A percentile compares a stretch with the other conserved stretches of the same genome.
Conservation (phyloP, 208 protist species). For the Leishmania braziliensis region DNA sequence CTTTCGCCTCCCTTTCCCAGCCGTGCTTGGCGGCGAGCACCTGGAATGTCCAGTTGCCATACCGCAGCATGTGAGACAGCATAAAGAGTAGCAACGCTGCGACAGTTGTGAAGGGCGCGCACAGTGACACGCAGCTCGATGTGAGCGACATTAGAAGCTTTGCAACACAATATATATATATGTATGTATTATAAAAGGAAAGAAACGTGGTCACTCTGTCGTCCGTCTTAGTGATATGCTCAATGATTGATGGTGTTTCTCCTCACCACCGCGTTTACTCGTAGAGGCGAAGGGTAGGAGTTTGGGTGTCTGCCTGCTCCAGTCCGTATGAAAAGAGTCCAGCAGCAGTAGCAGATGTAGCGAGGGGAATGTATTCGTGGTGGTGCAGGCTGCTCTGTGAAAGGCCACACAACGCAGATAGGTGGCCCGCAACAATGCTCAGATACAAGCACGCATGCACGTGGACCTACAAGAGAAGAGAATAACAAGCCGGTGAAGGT, state of each 20-base stretch:
- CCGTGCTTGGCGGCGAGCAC: slow-evolving; percentile 58
- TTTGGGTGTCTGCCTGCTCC: neutral
- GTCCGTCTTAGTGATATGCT: neutral
- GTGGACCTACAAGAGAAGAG: neutral
- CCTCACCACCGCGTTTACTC: neutral
- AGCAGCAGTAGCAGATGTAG: neutral
- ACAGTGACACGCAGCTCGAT: slow-evolving; percentile 24
- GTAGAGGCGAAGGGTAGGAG: neutral
- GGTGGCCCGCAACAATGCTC: neutral
- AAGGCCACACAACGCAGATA: neutral
- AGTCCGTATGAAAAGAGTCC: neutral
- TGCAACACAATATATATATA: neutral
- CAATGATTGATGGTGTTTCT: neutral
- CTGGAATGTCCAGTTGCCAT: slow-evolving; percentile 66
- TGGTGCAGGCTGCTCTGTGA: neutral
- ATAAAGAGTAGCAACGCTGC: slow-evolving; percentile 42
- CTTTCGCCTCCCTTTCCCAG: slow-evolving; percentile 65
- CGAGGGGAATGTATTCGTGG: neutral
- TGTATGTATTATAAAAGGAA: neutral
- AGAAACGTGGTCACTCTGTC: neutral
- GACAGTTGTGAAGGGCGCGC: slow-evolving; percentile 38
- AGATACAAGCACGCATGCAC: slow-evolving; percentile 7
- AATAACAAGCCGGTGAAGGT: neutral
- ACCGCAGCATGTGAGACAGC: slow-evolving; percentile 40
- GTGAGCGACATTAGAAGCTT: slow-evolving; percentile 4